phyloP scores from a whole-genome alignment of 768 basidiomycete genomes.

The Boletus rubroflammeus region DNA sequence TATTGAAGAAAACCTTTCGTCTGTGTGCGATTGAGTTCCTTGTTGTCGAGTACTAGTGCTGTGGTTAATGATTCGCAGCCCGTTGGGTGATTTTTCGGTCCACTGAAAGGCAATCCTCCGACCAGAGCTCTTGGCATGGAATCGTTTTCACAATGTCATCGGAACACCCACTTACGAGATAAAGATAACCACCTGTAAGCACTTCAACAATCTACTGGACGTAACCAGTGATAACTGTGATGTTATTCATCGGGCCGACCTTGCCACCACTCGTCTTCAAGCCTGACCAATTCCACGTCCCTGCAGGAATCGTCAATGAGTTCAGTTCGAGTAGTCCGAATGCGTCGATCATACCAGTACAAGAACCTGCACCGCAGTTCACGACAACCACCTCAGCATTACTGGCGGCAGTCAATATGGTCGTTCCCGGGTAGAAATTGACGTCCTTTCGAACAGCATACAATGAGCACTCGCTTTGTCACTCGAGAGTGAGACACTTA shows the following conservation, averaged over 20 bases:
- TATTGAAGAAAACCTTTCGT: neutral
- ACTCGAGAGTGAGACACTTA: conserved; percentile 25
- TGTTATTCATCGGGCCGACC: conserved; percentile 35
- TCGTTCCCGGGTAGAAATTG: conserved; percentile 45
- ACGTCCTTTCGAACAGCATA: conserved; percentile 36
- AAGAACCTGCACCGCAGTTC: conserved; percentile 52
- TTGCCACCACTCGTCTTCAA: conserved; percentile 43
- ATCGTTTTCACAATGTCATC: neutral
- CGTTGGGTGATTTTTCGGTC: neutral
- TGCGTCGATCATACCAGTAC: conserved; percentile 36
- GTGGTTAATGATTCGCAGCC: neutral
- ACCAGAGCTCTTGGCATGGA: neutral
- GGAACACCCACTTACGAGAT: neutral
- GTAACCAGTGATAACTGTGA: conserved; percentile 37
- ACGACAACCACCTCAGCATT: conserved; percentile 50
- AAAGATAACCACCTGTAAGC: neutral
- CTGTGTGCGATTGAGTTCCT: neutral
- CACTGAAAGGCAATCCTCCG: neutral
- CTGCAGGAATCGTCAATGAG: neutral
- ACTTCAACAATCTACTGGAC: conserved; percentile 13
- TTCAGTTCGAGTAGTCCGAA: neutral
- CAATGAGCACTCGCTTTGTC: neutral
- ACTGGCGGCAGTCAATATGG: conserved; percentile 41
- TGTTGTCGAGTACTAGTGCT: neutral
- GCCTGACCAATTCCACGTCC: conserved; percentile 48